Evolutionary conservation across 179 eudicot species (phyloP).

Genomic region (Pouteria campechiana): DNA sequence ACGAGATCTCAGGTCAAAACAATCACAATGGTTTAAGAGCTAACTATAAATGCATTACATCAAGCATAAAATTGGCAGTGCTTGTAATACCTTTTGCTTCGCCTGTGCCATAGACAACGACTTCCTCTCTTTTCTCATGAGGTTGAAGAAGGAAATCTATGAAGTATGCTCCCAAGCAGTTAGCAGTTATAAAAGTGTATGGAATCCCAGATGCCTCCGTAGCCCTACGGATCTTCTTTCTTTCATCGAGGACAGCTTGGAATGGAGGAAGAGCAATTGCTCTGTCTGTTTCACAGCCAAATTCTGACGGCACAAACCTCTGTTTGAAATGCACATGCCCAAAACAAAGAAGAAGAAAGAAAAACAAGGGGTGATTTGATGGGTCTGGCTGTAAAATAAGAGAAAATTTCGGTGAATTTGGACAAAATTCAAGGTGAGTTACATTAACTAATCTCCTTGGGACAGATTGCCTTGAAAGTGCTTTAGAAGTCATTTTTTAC

Average conservation of each 20-base stretch:
- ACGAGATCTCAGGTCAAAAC: too few species aligned
- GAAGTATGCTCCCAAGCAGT: constrained; percentile 1
- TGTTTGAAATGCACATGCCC: too few species aligned
- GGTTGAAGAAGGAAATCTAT: neutral
- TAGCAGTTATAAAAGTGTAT: constrained; percentile 1
- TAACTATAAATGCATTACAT: too few species aligned
- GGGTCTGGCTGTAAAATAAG: too few species aligned
- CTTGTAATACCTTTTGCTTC: constrained; percentile 6
- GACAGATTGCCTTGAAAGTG: too few species aligned
- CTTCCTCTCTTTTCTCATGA: neutral
- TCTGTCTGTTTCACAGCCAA: constrained; percentile 2
- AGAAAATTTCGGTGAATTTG: too few species aligned
- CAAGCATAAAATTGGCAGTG: neutral
- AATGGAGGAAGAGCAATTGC: neutral
- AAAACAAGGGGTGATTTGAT: too few species aligned
- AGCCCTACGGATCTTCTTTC: constrained; percentile 13
- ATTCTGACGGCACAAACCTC: constrained; percentile 9
- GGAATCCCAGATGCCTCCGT: constrained; percentile 13
- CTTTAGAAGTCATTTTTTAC: neutral
- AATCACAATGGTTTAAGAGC: too few species aligned
- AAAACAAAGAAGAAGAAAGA: too few species aligned
- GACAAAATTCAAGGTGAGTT: neutral
- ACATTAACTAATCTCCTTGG: neutral
- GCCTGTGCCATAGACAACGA: constrained; percentile 12
- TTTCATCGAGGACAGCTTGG: constrained; percentile 1